phyloP scores from a whole-genome alignment of 1,284 basidiomycete species.

The Cryptococcus sp. region DNA sequence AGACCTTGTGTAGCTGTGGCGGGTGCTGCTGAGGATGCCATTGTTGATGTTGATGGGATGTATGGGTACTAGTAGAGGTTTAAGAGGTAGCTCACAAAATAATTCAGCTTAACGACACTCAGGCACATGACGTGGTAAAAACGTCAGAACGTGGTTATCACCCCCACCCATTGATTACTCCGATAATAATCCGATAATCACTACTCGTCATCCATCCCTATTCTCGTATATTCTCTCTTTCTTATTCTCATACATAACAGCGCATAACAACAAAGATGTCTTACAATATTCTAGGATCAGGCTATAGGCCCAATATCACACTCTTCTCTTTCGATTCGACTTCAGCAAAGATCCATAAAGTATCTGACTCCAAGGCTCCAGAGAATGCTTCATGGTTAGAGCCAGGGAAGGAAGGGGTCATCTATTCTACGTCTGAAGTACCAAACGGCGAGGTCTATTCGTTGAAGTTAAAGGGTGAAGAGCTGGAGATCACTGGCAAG shows the following conservation, averaged over 20 bases:
- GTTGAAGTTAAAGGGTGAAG: conserved; percentile 19
- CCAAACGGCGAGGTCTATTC: conserved; percentile 29
- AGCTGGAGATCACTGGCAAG: conserved; percentile 28
- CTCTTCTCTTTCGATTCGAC: conserved; percentile 32
- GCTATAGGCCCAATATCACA: conserved; percentile 32
- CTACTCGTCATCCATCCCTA: neutral
- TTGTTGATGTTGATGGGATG: neutral
- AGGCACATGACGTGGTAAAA: neutral
- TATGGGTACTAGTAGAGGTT: neutral
- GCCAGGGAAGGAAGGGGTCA: conserved; percentile 13
- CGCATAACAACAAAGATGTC: conserved; percentile 10
- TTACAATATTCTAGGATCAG: conserved; percentile 37
- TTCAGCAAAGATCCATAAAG: conserved; percentile 23
- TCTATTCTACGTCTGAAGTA: conserved; percentile 37
- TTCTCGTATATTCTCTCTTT: neutral
- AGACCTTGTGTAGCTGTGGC: conserved; percentile 5
- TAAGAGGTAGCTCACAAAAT: neutral
- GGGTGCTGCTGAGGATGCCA: neutral
- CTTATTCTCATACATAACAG: neutral
- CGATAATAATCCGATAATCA: neutral
- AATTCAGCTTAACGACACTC: neutral
- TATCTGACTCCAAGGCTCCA: conserved; percentile 26
- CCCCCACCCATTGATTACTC: neutral
- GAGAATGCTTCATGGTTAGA: conserved; percentile 41
- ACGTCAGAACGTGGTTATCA: neutral